A percentile compares a stretch with the other conserved stretches of the same genome.
These are phyloP conservation scores for Ascochyta koolunga DNA, from an alignment of 2,329 filamentous ascomycete species.

Conservation along the genomic window DNA sequence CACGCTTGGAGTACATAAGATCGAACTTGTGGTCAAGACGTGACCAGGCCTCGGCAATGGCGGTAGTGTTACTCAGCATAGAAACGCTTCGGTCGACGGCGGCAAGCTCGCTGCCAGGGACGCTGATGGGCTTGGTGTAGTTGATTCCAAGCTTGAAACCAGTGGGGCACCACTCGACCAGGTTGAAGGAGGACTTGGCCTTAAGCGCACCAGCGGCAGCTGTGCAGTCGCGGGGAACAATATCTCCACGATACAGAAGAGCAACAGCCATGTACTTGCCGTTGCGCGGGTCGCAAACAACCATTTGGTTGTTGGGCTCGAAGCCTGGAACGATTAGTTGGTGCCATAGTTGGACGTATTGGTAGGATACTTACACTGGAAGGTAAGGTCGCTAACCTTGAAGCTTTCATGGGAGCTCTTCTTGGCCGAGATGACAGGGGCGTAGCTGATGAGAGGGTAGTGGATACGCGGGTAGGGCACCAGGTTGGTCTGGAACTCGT, in stretches of 20 bases:
- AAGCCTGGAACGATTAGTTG: constrained; percentile 61
- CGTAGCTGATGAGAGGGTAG: constrained; percentile 76
- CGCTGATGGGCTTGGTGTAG: constrained; percentile 81
- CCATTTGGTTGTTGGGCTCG: constrained; percentile 81
- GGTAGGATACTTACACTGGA: constrained; percentile 62
- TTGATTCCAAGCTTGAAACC: constrained; percentile 79
- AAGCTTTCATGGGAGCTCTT: constrained; percentile 87
- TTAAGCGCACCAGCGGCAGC: constrained; percentile 71
- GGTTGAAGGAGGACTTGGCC: constrained; percentile 74
- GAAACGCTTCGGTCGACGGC: constrained; percentile 96
- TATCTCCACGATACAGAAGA: constrained; percentile 74
- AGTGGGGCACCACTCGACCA: constrained; percentile 77
- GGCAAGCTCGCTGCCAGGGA: constrained; percentile 94
- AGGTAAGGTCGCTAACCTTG: constrained; percentile 78
- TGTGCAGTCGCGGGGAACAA: constrained; percentile 72
- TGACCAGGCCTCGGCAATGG: constrained; percentile 75
- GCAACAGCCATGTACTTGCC: constrained; percentile 80
- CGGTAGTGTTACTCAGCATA: constrained; percentile 78
- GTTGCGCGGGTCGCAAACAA: constrained; percentile 74
- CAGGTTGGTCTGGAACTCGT: constrained; percentile 80
- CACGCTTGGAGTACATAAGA: constrained; percentile 79
- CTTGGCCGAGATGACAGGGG: constrained; percentile 71
- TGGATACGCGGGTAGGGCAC: constrained; percentile 76
- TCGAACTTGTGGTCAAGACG: constrained; percentile 77
- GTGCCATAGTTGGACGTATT: not conserved